A percentile compares a stretch with the other conserved stretches of the same genome.
Evolutionary conservation across 2,329 filamentous ascomycete species (phyloP).

Genomic region (Monosporascus sp.): DNA sequence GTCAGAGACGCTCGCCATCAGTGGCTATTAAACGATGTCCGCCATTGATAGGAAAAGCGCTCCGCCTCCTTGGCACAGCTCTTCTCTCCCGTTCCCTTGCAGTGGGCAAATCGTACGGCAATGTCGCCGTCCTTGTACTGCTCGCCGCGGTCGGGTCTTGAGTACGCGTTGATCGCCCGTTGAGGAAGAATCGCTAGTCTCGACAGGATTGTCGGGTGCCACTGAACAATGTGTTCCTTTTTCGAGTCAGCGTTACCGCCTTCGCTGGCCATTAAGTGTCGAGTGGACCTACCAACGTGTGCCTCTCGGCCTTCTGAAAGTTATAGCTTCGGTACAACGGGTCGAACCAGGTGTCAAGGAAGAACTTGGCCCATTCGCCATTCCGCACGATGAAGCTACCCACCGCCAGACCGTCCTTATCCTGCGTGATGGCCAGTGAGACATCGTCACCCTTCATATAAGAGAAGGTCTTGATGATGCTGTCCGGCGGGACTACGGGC

Average conservation of each 20-base stretch:
- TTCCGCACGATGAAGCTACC: slow-evolving; percentile 76
- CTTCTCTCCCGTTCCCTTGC: slow-evolving; percentile 47
- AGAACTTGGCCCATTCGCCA: slow-evolving; percentile 87
- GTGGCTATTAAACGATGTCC: slow-evolving; percentile 28
- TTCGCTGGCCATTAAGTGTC: not conserved
- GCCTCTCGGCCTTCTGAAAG: slow-evolving; percentile 89
- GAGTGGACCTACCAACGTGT: slow-evolving; percentile 67
- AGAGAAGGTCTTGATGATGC: slow-evolving; percentile 90
- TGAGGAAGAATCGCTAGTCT: slow-evolving; percentile 89
- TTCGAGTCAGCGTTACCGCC: slow-evolving; percentile 21
- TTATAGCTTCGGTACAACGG: slow-evolving; percentile 91
- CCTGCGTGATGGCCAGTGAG: slow-evolving; percentile 79
- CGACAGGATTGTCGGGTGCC: slow-evolving; percentile 93
- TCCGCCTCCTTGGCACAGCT: slow-evolving; percentile 70
- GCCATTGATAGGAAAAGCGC: slow-evolving; percentile 43
- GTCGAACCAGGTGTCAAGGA: slow-evolving; percentile 94
- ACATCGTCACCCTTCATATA: slow-evolving; percentile 74
- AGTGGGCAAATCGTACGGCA: slow-evolving; percentile 72
- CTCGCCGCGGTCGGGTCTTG: slow-evolving; percentile 47
- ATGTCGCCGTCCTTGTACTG: slow-evolving; percentile 81
- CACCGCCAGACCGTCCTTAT: slow-evolving; percentile 70
- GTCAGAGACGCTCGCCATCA: not conserved
- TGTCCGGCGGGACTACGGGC: slow-evolving; percentile 88
- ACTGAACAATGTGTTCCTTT: slow-evolving; percentile 84
- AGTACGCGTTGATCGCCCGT: slow-evolving; percentile 75